Evolutionary conservation across 257 asterid genomes (phyloP).

Genomic region (Lithospermum erythrorhizon): DNA sequence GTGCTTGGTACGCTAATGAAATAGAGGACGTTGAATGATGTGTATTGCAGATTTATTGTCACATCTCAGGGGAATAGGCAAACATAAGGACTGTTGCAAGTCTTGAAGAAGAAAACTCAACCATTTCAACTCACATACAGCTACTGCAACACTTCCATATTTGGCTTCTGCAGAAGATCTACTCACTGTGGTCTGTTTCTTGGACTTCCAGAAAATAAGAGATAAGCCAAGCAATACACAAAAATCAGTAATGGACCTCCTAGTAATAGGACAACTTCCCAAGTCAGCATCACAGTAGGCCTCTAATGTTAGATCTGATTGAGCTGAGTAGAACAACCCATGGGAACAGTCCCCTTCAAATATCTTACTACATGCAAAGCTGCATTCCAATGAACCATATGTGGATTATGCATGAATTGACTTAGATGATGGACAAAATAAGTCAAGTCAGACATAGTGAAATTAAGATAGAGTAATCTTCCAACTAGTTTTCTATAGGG

Average conservation of each 20-base stretch:
- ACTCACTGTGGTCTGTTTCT: background rate
- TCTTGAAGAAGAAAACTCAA: background rate
- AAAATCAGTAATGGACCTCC: slow-evolving; percentile 2
- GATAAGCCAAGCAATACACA: slow-evolving; percentile 2
- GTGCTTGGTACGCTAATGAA: too few species aligned
- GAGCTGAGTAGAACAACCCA: background rate
- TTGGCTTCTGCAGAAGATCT: slow-evolving; percentile 3
- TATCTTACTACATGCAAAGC: background rate
- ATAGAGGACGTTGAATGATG: too few species aligned
- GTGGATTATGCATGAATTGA: slow-evolving; percentile 1
- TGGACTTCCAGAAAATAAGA: background rate
- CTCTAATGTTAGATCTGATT: background rate
- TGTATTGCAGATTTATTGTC: too few species aligned
- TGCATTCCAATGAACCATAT: slow-evolving; percentile 1
- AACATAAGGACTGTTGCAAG: background rate
- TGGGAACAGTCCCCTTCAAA: background rate
- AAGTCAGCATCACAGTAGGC: slow-evolving; percentile 5
- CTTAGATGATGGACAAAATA: background rate
- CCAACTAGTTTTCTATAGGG: slow-evolving; percentile 5
- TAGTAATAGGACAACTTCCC: slow-evolving; percentile 1
- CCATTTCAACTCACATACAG: background rate
- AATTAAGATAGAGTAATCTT: background rate
- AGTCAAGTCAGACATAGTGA: slow-evolving; percentile 3
- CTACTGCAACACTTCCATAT: slow-evolving; percentile 5
- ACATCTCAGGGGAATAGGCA: too few species aligned